Conservation (phyloP, 2,329 filamentous ascomycete genomes). For the Ceratocystis diversiconidia region DNA sequence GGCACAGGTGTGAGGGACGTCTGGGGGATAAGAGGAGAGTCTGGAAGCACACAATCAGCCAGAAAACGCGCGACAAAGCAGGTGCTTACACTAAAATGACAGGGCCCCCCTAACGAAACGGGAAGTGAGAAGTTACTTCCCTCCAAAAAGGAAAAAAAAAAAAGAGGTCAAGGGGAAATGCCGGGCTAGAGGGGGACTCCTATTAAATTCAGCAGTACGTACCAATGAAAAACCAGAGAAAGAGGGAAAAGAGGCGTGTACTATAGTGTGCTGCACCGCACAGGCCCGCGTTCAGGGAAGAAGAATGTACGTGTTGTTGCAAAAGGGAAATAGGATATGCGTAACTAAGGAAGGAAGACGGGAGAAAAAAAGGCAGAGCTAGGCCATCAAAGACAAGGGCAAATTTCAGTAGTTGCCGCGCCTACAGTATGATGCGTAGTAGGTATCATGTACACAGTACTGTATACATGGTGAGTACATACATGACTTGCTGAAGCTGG, state of each 20-base stretch:
- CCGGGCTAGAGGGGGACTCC: not conserved
- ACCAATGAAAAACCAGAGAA: not conserved
- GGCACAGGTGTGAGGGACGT: slow-evolving; percentile 18
- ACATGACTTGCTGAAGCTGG: not conserved
- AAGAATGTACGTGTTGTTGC: not conserved
- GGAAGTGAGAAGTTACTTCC: not conserved
- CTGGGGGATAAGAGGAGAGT: slow-evolving; percentile 18
- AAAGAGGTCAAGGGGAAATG: not conserved
- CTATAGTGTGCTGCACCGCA: not conserved
- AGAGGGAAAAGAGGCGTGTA: not conserved
- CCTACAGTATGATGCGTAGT: not conserved
- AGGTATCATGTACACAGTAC: not conserved
- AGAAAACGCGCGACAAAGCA: slow-evolving; percentile 15
- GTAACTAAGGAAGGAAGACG: slow-evolving; percentile 2
- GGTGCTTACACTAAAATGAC: slow-evolving; percentile 9
- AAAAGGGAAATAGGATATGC: not conserved
- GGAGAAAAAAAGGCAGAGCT: not conserved
- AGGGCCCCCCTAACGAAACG: slow-evolving; percentile 3
- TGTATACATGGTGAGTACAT: not conserved
- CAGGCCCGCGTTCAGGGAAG: not conserved
- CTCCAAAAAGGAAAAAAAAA: not conserved
- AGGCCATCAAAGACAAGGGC: not conserved
- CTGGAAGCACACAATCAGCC: slow-evolving; percentile 16
- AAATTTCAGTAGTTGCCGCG: not conserved
- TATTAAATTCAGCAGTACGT: not conserved